Base-by-base conservation (phyloP, 2,329 filamentous ascomycete species). In the Colletotrichum sp. region DNA sequence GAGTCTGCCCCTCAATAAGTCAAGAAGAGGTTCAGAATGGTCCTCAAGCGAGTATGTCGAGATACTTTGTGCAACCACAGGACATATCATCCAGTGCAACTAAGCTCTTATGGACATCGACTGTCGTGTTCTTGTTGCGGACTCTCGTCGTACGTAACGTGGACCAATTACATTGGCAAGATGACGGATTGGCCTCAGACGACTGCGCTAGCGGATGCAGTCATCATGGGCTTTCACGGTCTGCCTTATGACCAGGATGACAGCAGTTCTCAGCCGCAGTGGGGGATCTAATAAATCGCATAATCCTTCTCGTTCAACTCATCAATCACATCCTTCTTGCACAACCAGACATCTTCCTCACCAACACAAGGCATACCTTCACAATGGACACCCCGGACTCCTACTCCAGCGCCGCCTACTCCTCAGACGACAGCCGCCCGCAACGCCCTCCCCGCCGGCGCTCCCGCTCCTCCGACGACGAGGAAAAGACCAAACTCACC, bases 41-140 rank as follows among this genome's bases (percentile, higher is more conserved):
- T n/a, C 2, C 9, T n/a, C 0, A 1, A 5, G 2, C 9, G 19
- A 44, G 39, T 12, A 4, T 2, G 19, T n/a, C 19, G 39, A 44
- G 9, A 6, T n/a, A 4, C 39, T 44, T 3, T 4, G 19, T 44
- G 39, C 39, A 44, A 3, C 39, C 39, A 11, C 5, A 44, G 39
- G 9, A 44, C 1, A 44, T 6, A 6, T 44, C 1, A 12, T 4
- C 2, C 39, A 0, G 9, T 44, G 9, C 0, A 44, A 12, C 19
- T 6, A 44, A 44, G 5, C 9, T n/a, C 39, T 5, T n/a, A 44
- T 11, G 3, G 39, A n/a, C 9, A 44, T 4, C 1, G 2, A n/a
- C 39, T 44, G 3, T 12, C 7, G 39, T 48, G 39, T 48, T 4
- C 39, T 44, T 52, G 11, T 2, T 13, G 0, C 44, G 6, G 44